Evolutionary conservation across 2,329 filamentous ascomycete species (phyloP), one percentile per base, ranked within the genome.

Genomic region (Alternaria ventricosa): DNA sequence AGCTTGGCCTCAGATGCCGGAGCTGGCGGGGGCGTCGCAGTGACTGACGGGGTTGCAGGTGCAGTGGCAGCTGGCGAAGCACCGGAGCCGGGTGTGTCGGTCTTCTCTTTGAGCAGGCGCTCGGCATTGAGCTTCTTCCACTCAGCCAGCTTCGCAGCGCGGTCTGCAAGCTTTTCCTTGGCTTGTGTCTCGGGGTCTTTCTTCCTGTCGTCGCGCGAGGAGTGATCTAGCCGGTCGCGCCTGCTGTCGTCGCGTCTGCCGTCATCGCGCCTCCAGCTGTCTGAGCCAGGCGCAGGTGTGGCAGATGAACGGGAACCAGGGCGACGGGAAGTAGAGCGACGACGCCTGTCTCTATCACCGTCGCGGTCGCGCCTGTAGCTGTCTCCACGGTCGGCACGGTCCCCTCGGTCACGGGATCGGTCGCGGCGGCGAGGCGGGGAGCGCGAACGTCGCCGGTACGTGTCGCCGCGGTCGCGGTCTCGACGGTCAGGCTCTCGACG

Each of bases 71-170:
- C 57, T 8, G 73, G 68, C 10, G 74, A 75, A 44, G 68, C 63
- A 22, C 89, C 60, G 91, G 88, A 88, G 43, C 80, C 80, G 47
- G 89, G 86, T 72, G 91, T 72, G 55, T 71, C 71, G 88, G 90
- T 90, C 76, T 89, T 89, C n/a, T 74, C 71, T 68, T 93, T 92
- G 6, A 85, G 85, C 77, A 93, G 68, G 11, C 70, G 68, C 65
- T 73, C 67, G 18, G 67, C 70, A 28, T 70, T 70, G 55, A 60
- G 90, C 81, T 94, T 95, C 82, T 97, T 97, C 94, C 94, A 97
- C 61, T 92, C 92, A 78, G 95, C 92, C 27, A 72, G 66, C 67
- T 72, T 76, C 20, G 68, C 72, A 27, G 64, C 67, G n/a, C 71
- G 71, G 30, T 69, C 68, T 7, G 65, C 71, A 50, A 70, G 69